These are phyloP conservation scores for Eutrema salsugineum DNA, from an alignment of 441 rosid species.

Conservation along the genomic window DNA sequence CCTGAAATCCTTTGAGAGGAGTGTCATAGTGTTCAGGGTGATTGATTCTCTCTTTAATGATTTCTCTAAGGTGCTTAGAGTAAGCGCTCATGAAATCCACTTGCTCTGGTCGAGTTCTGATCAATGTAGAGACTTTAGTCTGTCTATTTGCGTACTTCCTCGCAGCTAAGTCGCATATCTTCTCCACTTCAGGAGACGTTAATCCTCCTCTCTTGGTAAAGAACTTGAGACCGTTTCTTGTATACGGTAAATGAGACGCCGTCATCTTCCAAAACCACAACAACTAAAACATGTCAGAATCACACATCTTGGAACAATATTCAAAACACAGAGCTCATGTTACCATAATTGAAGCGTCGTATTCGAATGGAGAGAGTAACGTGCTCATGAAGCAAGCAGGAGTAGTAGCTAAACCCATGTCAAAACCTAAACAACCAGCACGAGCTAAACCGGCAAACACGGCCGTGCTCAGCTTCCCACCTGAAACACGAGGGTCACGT, in stretches of 20 bases:
- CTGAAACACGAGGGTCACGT: slow-evolving; percentile 76
- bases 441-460: slow-evolving; percentile 78
- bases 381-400: slow-evolving; percentile 99
- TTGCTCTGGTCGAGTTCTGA: slow-evolving; percentile 35
- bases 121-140: slow-evolving; percentile 58
- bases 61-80: slow-evolving; percentile 59
- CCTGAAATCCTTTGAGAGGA: slow-evolving; percentile 81
- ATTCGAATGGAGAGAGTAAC: slow-evolving; percentile 60
- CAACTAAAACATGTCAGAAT: background rate
- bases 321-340: background rate
- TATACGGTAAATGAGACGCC: slow-evolving; percentile 93
- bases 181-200: slow-evolving; percentile 81
- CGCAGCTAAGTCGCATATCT: slow-evolving; percentile 73
- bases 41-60: slow-evolving; percentile 73
- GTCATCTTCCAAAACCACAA: slow-evolving; percentile 69
- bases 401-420: slow-evolving; percentile 92
- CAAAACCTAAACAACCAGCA: slow-evolving; percentile 74
- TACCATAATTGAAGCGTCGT: slow-evolving; percentile 93
- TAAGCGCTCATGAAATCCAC: slow-evolving; percentile 78
- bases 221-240: slow-evolving; percentile 85
- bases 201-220: slow-evolving; percentile 90
- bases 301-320: background rate
- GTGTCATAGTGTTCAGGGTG: slow-evolving; percentile 71
- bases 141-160: slow-evolving; percentile 66
- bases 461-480: slow-evolving; percentile 59